Evolutionary conservation across 2,329 filamentous ascomycete genomes (phyloP).

Genomic region (Alternaria longipes): DNA sequence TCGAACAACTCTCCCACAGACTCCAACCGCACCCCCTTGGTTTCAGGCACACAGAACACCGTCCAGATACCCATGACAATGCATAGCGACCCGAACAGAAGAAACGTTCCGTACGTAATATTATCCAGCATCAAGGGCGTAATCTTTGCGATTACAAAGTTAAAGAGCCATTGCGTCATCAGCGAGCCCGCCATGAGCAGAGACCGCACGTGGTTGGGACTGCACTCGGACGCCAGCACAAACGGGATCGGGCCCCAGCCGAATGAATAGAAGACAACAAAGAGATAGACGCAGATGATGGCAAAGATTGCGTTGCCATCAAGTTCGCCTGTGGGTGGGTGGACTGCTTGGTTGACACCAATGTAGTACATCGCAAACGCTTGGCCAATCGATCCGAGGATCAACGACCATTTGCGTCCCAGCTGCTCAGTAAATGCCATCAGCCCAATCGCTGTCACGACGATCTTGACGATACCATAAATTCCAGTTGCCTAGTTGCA

Average conservation of each 20-base stretch:
- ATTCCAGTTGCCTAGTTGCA: conserved; percentile 32
- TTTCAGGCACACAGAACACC: conserved; percentile 56
- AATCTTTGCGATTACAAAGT: conserved; percentile 46
- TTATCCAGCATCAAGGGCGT: conserved; percentile 55
- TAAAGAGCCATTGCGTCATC: conserved; percentile 58
- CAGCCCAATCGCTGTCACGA: conserved; percentile 55
- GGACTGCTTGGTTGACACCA: conserved; percentile 46
- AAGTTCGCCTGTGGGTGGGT: conserved; percentile 47
- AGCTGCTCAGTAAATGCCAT: conserved; percentile 58
- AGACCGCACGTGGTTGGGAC: conserved; percentile 53
- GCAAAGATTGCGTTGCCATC: conserved; percentile 54
- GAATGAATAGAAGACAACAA: conserved; percentile 58
- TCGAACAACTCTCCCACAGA: conserved; percentile 55
- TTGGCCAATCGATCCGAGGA: conserved; percentile 55
- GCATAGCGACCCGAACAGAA: conserved; percentile 55
- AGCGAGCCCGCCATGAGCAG: conserved; percentile 56
- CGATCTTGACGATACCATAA: conserved; percentile 59
- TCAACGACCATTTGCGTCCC: conserved; percentile 56
- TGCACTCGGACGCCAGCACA: conserved; percentile 55
- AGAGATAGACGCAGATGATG: conserved; percentile 63
- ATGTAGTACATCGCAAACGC: conserved; percentile 55
- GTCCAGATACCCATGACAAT: conserved; percentile 55
- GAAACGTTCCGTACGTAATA: conserved; percentile 57
- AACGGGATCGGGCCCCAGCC: conserved; percentile 59
- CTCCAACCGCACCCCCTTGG: conserved; percentile 55